A percentile compares a stretch with the other conserved stretches of the same genome.
These are phyloP conservation scores for Domatiomyces catenatus DNA, from an alignment of 2,329 filamentous ascomycete species.

Conservation along the genomic window DNA sequence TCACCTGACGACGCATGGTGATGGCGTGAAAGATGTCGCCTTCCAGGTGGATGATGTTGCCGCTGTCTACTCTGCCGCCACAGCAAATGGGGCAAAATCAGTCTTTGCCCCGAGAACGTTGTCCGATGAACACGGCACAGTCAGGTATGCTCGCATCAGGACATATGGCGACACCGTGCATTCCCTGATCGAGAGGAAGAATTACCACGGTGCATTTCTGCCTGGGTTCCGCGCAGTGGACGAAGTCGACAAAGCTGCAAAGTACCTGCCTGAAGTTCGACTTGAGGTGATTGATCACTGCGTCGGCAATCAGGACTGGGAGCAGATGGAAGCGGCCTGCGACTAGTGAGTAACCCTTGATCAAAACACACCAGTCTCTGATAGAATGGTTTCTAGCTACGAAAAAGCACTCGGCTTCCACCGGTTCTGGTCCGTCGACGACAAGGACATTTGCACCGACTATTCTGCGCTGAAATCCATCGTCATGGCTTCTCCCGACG, in stretches of 20 bases:
- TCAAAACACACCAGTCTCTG: not conserved
- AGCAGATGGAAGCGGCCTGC: conserved; percentile 1
- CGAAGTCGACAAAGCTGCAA: conserved; percentile 30
- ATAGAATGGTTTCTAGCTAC: conserved; percentile 38
- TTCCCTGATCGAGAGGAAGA: conserved; percentile 60
- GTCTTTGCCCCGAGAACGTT: conserved; percentile 39
- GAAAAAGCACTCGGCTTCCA: conserved; percentile 83
- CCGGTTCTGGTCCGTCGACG: conserved; percentile 94
- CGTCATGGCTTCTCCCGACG: conserved; percentile 77
- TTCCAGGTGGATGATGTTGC: conserved; percentile 87
- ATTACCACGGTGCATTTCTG: conserved; percentile 63
- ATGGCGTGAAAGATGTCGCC: conserved; percentile 87
- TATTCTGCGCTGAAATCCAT: conserved; percentile 78
- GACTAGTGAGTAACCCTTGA: not conserved
- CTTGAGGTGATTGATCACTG: conserved; percentile 83
- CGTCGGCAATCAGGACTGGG: conserved; percentile 48
- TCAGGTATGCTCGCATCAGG: conserved; percentile 63
- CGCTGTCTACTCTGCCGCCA: conserved; percentile 60
- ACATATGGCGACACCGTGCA: conserved; percentile 95
- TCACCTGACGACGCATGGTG: conserved; percentile 75
- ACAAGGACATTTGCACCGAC: conserved; percentile 81
- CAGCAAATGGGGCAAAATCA: conserved; percentile 34
- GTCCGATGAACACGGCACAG: conserved; percentile 47
- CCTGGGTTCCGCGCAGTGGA: conserved; percentile 56
- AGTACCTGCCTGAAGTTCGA: conserved; percentile 45